These are phyloP conservation scores for Malassezia arunalokei DNA, from an alignment of 1,284 basidiomycete species.

Conservation along the genomic window DNA sequence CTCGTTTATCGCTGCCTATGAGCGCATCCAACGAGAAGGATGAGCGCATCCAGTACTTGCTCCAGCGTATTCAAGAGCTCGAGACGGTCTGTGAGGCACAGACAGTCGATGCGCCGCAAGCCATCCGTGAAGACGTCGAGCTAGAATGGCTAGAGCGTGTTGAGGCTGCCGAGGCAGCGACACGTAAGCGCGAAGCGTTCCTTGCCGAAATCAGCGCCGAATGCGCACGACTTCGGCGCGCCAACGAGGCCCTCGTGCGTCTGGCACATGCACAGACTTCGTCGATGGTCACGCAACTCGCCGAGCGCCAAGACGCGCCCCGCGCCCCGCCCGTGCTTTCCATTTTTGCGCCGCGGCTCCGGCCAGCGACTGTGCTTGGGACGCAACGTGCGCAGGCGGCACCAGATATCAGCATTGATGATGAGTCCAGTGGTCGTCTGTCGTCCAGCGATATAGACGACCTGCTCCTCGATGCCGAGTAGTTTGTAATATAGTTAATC, in stretches of 20 bases:
- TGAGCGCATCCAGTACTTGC: conserved; percentile 19
- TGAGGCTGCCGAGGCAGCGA: conserved; percentile 9
- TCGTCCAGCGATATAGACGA: conserved; percentile 13
- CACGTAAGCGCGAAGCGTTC: conserved; percentile 24
- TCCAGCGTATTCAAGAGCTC: conserved; percentile 28
- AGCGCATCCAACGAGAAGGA: conserved; percentile 13
- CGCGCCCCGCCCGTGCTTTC: conserved; percentile 7
- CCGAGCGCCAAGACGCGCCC: not conserved
- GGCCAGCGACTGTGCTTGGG: conserved; percentile 13
- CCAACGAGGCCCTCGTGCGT: conserved; percentile 22
- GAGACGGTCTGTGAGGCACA: conserved; percentile 37
- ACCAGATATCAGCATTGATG: not conserved
- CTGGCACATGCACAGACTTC: conserved; percentile 27
- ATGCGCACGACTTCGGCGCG: conserved; percentile 17
- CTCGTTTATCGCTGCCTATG: conserved; percentile 21
- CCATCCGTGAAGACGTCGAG: conserved; percentile 37
- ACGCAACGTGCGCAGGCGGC: not conserved
- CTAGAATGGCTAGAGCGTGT: conserved; percentile 19
- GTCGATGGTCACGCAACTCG: conserved; percentile 19
- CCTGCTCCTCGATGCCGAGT: conserved; percentile 7
- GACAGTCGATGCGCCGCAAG: conserved; percentile 24
- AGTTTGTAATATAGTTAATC: not conserved
- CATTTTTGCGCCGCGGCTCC: conserved; percentile 13
- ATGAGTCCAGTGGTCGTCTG: not conserved
- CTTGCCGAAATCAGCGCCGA: conserved; percentile 23